Evolutionary conservation across 1,284 basidiomycete species (phyloP).

Genomic region (Boletellus deceptivus): DNA sequence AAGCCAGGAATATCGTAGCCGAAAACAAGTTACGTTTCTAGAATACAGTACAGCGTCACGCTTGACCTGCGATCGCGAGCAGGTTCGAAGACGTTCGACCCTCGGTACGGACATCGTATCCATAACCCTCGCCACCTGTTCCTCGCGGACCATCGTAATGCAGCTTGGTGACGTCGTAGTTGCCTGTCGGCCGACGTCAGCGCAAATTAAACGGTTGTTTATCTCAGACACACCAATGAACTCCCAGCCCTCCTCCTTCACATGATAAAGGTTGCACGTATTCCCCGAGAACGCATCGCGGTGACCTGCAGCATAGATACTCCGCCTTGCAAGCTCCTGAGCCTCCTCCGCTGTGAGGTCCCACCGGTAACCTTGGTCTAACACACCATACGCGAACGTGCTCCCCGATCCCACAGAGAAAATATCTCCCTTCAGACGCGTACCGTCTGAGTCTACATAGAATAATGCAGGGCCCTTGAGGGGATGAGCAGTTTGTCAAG

Average conservation of each 20-base stretch:
- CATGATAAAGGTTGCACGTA: conserved; percentile 94
- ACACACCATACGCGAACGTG: conserved; percentile 97
- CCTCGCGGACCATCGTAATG: conserved; percentile 82
- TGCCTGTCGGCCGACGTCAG: conserved; percentile 49
- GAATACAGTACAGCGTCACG: conserved; percentile 16
- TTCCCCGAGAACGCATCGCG: conserved; percentile 98
- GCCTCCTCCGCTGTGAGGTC: conserved; percentile 94
- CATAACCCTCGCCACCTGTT: conserved; percentile 67
- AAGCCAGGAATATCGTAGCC: neutral
- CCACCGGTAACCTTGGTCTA: conserved; percentile 96
- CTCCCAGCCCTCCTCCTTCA: conserved; percentile 91
- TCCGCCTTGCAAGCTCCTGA: conserved; percentile 89
- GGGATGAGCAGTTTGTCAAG: neutral
- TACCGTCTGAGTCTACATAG: conserved; percentile 98
- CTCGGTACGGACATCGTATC: conserved; percentile 65
- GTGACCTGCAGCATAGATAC: conserved; percentile 97
- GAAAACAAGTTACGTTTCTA: conserved; percentile 16
- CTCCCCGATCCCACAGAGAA: conserved; percentile 99
- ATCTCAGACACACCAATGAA: conserved; percentile 71
- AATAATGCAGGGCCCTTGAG: conserved; percentile 89
- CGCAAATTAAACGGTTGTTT: neutral
- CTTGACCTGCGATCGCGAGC: conserved; percentile 17
- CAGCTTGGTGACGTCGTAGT: conserved; percentile 77
- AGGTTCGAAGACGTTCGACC: conserved; percentile 26
- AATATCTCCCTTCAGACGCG: conserved; percentile 91